Evolutionary conservation across 495 filamentous ascomycete genomes (phyloP).

Genomic region (Choiromyces venosus): DNA sequence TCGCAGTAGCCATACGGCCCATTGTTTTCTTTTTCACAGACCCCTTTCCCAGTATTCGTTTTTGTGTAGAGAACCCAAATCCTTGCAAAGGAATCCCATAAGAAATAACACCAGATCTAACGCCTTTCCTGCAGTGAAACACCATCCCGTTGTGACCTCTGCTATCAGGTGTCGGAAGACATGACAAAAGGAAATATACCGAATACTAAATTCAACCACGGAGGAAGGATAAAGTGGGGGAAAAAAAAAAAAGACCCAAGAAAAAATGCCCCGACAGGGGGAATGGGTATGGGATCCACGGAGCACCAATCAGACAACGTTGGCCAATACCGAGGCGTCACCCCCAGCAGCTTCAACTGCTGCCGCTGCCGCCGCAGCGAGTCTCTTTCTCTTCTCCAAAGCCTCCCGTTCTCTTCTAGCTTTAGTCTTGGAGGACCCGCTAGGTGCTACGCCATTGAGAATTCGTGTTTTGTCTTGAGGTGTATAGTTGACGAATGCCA

Average conservation of each 20-base stretch:
- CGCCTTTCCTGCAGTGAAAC: not conserved
- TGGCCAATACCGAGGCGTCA: slow-evolving; percentile 48
- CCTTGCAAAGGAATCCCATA: not conserved
- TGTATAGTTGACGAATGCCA: slow-evolving; percentile 91
- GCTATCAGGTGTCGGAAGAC: not conserved
- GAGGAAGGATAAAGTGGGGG: not conserved
- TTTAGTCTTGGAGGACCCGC: slow-evolving; percentile 87
- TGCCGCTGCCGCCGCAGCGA: slow-evolving; percentile 66
- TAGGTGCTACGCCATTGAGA: slow-evolving; percentile 84
- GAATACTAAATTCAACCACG: not conserved
- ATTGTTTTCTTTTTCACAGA: not conserved
- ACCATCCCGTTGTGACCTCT: not conserved
- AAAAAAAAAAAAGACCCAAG: not conserved
- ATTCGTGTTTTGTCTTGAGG: slow-evolving; percentile 71
- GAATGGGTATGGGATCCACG: not conserved
- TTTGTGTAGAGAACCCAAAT: not conserved
- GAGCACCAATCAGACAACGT: slow-evolving; percentile 19
- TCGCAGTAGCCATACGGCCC: not conserved
- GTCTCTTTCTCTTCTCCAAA: slow-evolving; percentile 65
- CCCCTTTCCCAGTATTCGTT: not conserved
- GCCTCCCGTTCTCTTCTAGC: slow-evolving; percentile 83
- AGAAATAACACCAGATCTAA: not conserved
- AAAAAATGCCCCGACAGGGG: not conserved
- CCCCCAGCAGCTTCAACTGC: slow-evolving; percentile 75
- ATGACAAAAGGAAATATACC: not conserved